These are phyloP conservation scores for Debaryomyces tyrocola DNA, from an alignment of 805 yeast genomes.

Conservation along the genomic window DNA sequence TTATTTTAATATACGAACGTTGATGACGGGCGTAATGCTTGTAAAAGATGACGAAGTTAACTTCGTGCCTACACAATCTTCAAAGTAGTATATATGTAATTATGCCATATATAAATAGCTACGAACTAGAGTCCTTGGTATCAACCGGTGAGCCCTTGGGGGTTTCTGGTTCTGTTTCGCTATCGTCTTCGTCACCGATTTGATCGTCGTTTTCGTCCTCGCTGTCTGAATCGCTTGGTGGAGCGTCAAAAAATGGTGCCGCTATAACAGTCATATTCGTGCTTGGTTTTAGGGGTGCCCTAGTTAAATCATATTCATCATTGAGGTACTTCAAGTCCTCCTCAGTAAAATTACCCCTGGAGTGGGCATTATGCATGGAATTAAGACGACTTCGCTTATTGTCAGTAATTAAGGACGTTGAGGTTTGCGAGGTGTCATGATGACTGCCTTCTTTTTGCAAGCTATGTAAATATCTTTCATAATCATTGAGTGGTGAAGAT, in stretches of 20 bases:
- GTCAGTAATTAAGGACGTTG: conserved; percentile 9
- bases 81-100: too few species aligned
- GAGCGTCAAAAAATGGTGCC: conserved; percentile 38
- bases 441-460: conserved; percentile 9
- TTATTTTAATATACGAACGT: too few species aligned
- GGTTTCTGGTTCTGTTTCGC: too few species aligned
- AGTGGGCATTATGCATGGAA: conserved; percentile 1
- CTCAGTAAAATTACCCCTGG: conserved; percentile 4
- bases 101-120: too few species aligned
- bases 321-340: conserved; percentile 3
- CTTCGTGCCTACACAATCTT: too few species aligned
- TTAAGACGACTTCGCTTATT: neutral
- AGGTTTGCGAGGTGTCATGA: conserved; percentile 16
- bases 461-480: conserved; percentile 19
- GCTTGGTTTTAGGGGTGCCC: neutral
- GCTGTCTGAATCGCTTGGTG: conserved; percentile 37
- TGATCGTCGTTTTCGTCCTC: conserved; percentile 11
- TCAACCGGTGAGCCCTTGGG: too few species aligned
- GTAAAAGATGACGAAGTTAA: too few species aligned
- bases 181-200: too few species aligned
- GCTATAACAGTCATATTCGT: conserved; percentile 28
- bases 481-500: conserved; percentile 12
- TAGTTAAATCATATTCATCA: conserved; percentile 3
- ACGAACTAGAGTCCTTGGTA: too few species aligned
- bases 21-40: too few species aligned